Base-by-base conservation (phyloP, 192 early-diverging fungal species). In the Podochytrium sp. region DNA sequence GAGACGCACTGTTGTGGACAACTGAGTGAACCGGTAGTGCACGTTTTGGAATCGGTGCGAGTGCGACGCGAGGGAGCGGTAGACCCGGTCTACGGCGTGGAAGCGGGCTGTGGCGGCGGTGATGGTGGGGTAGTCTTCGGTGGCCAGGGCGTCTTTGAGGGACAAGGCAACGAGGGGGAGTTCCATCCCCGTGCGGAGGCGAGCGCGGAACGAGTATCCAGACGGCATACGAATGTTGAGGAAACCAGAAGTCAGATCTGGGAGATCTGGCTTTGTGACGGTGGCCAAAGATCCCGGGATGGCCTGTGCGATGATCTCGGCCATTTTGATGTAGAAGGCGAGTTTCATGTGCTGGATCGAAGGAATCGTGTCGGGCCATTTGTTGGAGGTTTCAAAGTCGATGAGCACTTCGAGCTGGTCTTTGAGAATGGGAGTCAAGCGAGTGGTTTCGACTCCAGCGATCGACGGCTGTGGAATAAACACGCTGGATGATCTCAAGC, bases 321-420 rank as follows among this genome's bases (percentile, higher is more conserved):
- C 90, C 47, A 99, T 82, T 49, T 88, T 86, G 57, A 96, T 77
- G 70, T 91, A 88, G 67, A 98, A 95, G 6, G 97, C 96, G 0
- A 85, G 75, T 79, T 99, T 99, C 83, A 96, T 89, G 43, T 92
- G 90, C 84, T 95, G 91, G 60, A 99, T 85, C 4, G 96, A 94
- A 2, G 75, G 79, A 1, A 97, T 78, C 62, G 97, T 92, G 80
- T 93, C 90, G 20, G 97, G 96, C 95, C 96, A 99, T 74, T 92
- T 89, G 35, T 78, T 82, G 10, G 93, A 93, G 7, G 79, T 61
- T 63, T 96, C 92, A 80, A 99, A 92, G 73, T 94, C 92, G 49
- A 99, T 83, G 7, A 92, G 60, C 2, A 94, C 87, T 33, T 94
- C 92, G 65, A 95, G 41, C 0, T 75, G 71, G 49, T 76, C 71